Base-by-base conservation (phyloP, 148 eudicot genomes). In the Selenicereus undatus region DNA sequence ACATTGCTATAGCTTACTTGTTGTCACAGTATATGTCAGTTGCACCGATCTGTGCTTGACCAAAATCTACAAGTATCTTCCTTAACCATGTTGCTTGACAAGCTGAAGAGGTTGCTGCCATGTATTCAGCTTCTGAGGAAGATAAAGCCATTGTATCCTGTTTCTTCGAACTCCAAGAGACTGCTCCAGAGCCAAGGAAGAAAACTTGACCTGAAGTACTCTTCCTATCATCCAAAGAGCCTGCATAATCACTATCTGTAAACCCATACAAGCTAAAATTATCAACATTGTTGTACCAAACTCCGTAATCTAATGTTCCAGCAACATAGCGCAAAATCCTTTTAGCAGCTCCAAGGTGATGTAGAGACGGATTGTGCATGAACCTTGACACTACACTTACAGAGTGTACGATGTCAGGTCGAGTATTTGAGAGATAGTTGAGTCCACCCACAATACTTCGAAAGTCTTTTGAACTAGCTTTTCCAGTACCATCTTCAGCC, bases 361-460 rank as follows among this genome's bases (percentile, higher is more conserved):
- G 71, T 27, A 30, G 13, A 3, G 69, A 30, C 35, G 29, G 69
- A 36, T 21, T 72, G 39, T 72, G 75, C 75, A 39, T 36, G n/a
- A 36, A 72, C 27, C 75, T 18, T 20, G 75, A 72, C 26, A 72
- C 75, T 10, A 72, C 22, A 72, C 26, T 72, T 27, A 79, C 73
- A 21, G 74, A 39, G 54, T 10, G 62, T 18, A 77, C 73, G n/a
- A 82, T 71, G 21, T 82, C 81, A 3, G 77, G 78, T 8, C 81
- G 1, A 11, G 64, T 32, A 24, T 77, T 73, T 1, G 84, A 70
- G 3, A 83, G 50, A 30, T 78, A 78, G 24, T 16, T 82, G 13
- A 82, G 32, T 22, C 84, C 75, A 16, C 84, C 84, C 32, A 76
- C 42, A 16, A 81, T 50, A 18, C 84, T 82, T 11, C 80, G 54